A percentile compares a stretch with the other conserved stretches of the same genome.
These are phyloP conservation scores for Evansstolkia leycettana DNA, from an alignment of 495 filamentous ascomycete species.

Conservation along the genomic window DNA sequence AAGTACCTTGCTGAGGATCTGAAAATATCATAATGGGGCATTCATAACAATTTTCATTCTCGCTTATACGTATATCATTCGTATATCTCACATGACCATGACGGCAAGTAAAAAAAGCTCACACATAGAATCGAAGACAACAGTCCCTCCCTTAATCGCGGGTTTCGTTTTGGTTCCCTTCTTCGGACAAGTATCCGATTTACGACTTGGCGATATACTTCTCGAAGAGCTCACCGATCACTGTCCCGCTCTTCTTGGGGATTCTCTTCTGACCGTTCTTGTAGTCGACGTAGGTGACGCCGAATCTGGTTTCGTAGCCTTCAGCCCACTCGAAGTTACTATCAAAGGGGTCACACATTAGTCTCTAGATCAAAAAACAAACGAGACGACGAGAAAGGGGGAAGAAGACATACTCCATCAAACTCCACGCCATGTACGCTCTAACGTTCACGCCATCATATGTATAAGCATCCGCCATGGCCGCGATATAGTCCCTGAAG, in stretches of 20 bases:
- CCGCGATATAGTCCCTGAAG: slow-evolving; percentile 60
- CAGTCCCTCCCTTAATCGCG: too few relatives aligned
- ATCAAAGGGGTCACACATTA: slow-evolving; percentile 6
- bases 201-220: slow-evolving; percentile 23
- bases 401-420: slow-evolving; percentile 47
- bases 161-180: background rate
- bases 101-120: too few relatives aligned
- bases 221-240: slow-evolving; percentile 50
- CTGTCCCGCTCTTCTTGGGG: slow-evolving; percentile 67
- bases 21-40: too few relatives aligned
- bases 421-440: slow-evolving; percentile 69
- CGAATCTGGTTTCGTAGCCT: slow-evolving; percentile 75
- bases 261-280: slow-evolving; percentile 59
- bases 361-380: background rate
- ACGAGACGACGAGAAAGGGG: background rate
- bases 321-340: slow-evolving; percentile 56
- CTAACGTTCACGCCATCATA: slow-evolving; percentile 60
- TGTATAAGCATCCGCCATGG: slow-evolving; percentile 52
- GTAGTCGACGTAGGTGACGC: slow-evolving; percentile 69
- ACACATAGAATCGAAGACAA: too few relatives aligned
- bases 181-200: background rate
- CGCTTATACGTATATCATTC: too few relatives aligned
- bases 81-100: too few relatives aligned
- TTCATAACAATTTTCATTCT: too few relatives aligned
- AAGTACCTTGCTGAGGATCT: too few relatives aligned